A percentile compares a stretch with the other conserved stretches of the same genome.
Conservation (phyloP, 805 yeast genomes). For the Starmerella stigmatis region DNA sequence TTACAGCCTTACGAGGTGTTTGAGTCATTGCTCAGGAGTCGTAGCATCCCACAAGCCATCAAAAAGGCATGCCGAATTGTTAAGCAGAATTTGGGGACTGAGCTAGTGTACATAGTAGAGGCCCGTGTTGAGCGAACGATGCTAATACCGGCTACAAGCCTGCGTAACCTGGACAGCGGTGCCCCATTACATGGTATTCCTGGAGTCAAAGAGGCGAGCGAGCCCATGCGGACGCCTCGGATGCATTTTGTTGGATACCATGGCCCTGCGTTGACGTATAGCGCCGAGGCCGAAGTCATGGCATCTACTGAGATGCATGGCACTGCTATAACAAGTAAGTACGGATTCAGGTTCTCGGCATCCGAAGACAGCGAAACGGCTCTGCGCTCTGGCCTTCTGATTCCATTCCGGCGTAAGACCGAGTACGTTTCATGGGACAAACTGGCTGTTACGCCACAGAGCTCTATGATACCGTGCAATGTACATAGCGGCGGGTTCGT, state of each 20-base stretch:
- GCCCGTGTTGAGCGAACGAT: constrained; percentile 10
- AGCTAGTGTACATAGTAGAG: constrained; percentile 26
- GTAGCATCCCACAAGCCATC: constrained; percentile 22
- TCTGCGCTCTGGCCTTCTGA: constrained; percentile 11
- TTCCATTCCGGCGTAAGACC: constrained; percentile 17
- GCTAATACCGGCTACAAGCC: neutral
- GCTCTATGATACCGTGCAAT: neutral
- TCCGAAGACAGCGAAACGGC: neutral
- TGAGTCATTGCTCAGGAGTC: constrained; percentile 23
- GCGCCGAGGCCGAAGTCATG: neutral
- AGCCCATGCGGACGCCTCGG: neutral
- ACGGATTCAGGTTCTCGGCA: constrained; percentile 10
- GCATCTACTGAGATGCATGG: neutral
- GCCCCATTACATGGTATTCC: neutral
- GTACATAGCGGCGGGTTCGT: constrained; percentile 23
- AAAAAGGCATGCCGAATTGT: constrained; percentile 26
- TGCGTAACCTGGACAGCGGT: neutral
- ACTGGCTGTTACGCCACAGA: neutral
- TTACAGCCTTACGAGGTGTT: constrained; percentile 26
- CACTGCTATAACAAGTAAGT: constrained; percentile 14
- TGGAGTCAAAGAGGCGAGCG: neutral
- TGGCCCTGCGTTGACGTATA: neutral
- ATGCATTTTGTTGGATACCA: constrained; percentile 9
- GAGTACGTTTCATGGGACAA: neutral
- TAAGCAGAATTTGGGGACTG: constrained; percentile 22